Evolutionary conservation across 495 filamentous ascomycete species (phyloP).

Genomic region (Parachaetomium inaequale): DNA sequence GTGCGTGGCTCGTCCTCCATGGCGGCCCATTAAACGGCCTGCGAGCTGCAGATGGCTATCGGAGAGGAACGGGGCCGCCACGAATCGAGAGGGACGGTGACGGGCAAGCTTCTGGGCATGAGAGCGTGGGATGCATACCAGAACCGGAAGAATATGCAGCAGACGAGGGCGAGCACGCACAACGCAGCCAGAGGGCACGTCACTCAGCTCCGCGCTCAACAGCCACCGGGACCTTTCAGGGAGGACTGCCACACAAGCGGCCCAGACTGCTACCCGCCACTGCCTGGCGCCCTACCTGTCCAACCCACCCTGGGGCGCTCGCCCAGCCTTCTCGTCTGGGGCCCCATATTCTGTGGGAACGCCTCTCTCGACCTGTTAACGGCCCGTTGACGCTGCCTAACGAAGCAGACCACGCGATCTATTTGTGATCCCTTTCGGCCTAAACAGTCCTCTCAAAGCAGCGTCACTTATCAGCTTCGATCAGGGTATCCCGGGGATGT

Average conservation of each 20-base stretch:
- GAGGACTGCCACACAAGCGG: not conserved
- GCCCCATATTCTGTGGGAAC: not conserved
- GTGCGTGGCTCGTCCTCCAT: slow-evolving; percentile 11
- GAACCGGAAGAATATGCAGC: slow-evolving; percentile 7
- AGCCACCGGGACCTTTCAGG: not conserved
- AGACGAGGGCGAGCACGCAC: slow-evolving; percentile 2
- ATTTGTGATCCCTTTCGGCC: not conserved
- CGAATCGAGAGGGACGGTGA: slow-evolving; percentile 20
- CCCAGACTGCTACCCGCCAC: not conserved
- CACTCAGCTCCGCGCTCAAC: slow-evolving; percentile 2
- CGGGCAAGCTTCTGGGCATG: slow-evolving; percentile 1
- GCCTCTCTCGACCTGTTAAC: not conserved
- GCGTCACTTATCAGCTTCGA: not conserved
- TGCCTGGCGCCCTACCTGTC: not conserved
- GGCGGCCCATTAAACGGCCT: slow-evolving; percentile 19
- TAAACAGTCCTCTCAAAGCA: not conserved
- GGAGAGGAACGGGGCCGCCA: slow-evolving; percentile 14
- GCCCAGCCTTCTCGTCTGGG: not conserved
- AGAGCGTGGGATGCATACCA: slow-evolving; percentile 13
- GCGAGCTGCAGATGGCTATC: slow-evolving; percentile 30
- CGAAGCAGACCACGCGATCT: slow-evolving; percentile 3
- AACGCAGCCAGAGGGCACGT: slow-evolving; percentile 12
- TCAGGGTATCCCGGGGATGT: not conserved
- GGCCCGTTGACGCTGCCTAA: not conserved
- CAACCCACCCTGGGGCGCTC: not conserved